Evolutionary conservation across 441 rosid species (phyloP), one percentile per base, ranked within the genome.

Genomic region (Eruca vesicaria): DNA sequence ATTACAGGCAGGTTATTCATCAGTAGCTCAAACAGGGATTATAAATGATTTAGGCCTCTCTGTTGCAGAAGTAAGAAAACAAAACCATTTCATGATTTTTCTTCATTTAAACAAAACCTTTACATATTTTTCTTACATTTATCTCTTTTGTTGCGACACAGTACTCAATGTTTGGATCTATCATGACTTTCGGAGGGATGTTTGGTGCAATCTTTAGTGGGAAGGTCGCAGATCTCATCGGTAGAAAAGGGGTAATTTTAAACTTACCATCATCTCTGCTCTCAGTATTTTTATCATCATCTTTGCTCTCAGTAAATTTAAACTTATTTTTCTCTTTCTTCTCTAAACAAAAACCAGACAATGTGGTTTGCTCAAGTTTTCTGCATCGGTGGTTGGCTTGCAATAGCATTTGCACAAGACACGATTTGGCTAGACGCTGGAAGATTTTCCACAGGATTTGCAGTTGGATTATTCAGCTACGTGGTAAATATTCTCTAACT

Each of bases 121-220:
- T 15, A 38, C 29, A 33, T 26, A 6, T 19, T n/a, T 33, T 57
- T 4, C 31, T 63, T 35, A 11, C 26, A 23, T 23, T 23, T 23
- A 23, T 23, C 26, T 23, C 26, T 23, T 23, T 23, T 23, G 26
- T 23, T 23, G 33, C 33, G 16, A 3, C 31, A 74, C 86, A 94
- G 98, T 94, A 85, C 70, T 90, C 98, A 2, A 58, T 88, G 67
- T 94, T 94, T 63, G 97, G 97, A 1, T 92, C 97, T 28, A 63
- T 84, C 12, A 20, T 90, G 81, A 89, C 94, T 1, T 38, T 88
- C 6, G 97, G 97, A 77, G 97, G 84, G 48, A 72, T 89, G 84
- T 20, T 88, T 7, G 95, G 93, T n/a, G 92, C 95, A 14, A n/a
- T 87, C 6, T 35, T 83, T 9, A 83, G 88, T 38, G 98, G 98